phyloP scores from a whole-genome alignment of 305 asterid genomes.

The Rubia balearica region DNA sequence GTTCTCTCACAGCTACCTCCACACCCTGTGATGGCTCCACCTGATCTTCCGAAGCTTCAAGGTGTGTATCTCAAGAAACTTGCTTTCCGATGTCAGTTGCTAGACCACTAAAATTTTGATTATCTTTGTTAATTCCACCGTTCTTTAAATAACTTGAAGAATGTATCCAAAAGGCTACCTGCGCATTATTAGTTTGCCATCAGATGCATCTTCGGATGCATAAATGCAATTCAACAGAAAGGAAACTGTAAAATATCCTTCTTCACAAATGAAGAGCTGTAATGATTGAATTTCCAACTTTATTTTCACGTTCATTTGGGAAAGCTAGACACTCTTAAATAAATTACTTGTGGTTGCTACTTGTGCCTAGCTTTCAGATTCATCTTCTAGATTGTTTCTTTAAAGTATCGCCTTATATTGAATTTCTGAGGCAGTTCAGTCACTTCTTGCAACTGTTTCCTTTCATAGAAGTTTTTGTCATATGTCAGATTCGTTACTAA shows the following conservation, averaged over 20 bases:
- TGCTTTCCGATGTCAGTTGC: not conserved
- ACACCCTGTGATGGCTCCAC: constrained; percentile 43
- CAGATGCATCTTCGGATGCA: not conserved
- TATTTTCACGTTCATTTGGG: not conserved
- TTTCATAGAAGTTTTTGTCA: not conserved
- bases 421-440: not conserved
- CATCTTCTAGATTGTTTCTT: constrained; percentile 3
- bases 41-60: constrained; percentile 65
- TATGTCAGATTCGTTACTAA: not conserved
- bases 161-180: not conserved
- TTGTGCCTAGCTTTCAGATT: not conserved
- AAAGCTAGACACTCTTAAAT: not conserved
- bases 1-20: constrained; percentile 53
- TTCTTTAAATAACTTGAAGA: not conserved
- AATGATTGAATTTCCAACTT: not conserved
- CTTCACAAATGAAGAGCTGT: not conserved
- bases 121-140: not conserved
- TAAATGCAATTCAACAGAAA: not conserved
- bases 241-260: not conserved
- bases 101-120: not conserved
- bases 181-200: not conserved
- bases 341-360: constrained; percentile 1
- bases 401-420: not conserved
- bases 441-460: not conserved
- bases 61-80: constrained; percentile 29